Conservation (phyloP, 805 yeast genomes). For the Huiozyma naganishii region DNA sequence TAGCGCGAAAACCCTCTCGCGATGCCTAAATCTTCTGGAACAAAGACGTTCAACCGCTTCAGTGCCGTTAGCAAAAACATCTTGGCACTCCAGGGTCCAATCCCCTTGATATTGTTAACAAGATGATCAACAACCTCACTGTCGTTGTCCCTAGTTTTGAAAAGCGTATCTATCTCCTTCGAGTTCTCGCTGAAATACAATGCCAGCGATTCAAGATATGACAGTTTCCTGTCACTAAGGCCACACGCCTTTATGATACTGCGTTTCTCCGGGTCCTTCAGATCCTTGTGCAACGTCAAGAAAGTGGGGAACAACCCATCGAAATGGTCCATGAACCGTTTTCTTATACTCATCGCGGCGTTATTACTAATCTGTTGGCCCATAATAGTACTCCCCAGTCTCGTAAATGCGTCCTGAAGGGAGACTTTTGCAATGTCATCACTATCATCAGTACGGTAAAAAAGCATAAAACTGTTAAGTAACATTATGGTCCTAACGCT, state of each 20-base stretch:
- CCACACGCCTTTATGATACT: conserved; percentile 56
- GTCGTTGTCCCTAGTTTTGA: conserved; percentile 27
- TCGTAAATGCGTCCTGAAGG: conserved; percentile 30
- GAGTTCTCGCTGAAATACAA: conserved; percentile 36
- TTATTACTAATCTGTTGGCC: conserved; percentile 72
- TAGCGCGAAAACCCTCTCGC: conserved; percentile 71
- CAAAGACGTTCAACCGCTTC: conserved; percentile 56
- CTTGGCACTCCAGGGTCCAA: conserved; percentile 80
- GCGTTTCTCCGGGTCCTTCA: conserved; percentile 16
- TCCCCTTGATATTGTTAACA: conserved; percentile 47
- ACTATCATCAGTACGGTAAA: background rate
- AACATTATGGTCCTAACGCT: conserved; percentile 18
- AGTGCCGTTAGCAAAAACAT: conserved; percentile 75
- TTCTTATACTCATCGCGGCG: conserved; percentile 61
- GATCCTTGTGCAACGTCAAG: conserved; percentile 29
- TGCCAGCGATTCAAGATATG: conserved; percentile 48
- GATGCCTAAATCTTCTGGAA: conserved; percentile 72
- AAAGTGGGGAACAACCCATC: conserved; percentile 43
- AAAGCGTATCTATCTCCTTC: conserved; percentile 28
- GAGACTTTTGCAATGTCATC: conserved; percentile 2
- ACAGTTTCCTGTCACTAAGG: conserved; percentile 54
- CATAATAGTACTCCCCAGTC: conserved; percentile 40
- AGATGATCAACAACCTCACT: conserved; percentile 40
- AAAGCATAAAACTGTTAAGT: conserved; percentile 2
- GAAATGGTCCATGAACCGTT: conserved; percentile 33